These are phyloP conservation scores for Erodium texanum DNA, from an alignment of 441 rosid species.

Conservation along the genomic window DNA sequence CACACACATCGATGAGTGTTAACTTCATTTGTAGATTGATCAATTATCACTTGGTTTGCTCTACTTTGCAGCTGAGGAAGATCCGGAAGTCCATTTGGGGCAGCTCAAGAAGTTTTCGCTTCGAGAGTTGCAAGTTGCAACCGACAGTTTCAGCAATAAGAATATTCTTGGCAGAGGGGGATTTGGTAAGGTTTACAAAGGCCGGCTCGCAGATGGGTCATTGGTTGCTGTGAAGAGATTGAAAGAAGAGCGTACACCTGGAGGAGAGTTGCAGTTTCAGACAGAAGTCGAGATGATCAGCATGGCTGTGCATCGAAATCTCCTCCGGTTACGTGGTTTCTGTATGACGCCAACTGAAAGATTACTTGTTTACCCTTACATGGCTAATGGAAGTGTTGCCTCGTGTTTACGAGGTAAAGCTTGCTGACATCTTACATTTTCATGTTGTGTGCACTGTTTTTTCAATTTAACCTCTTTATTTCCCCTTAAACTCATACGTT, in stretches of 20 bases:
- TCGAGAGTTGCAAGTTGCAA: constrained; percentile 84
- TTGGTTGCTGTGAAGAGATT: constrained; percentile 83
- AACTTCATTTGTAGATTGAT: not conserved
- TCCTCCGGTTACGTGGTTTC: constrained; percentile 73
- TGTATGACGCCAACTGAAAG: constrained; percentile 94
- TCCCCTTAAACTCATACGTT: too few relatives aligned
- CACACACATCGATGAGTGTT: constrained; percentile 9
- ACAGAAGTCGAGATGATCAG: constrained; percentile 95
- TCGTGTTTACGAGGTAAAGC: constrained; percentile 78
- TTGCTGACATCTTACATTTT: constrained; percentile 1
- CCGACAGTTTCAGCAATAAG: constrained; percentile 78
- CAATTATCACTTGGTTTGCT: constrained; percentile 7
- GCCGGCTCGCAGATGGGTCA: constrained; percentile 81
- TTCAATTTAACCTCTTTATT: too few relatives aligned
- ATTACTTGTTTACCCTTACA: constrained; percentile 85
- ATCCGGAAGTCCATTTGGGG: constrained; percentile 87
- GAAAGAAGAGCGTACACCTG: constrained; percentile 87
- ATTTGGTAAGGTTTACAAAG: constrained; percentile 87
- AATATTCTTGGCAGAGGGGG: constrained; percentile 92
- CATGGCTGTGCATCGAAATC: constrained; percentile 93
- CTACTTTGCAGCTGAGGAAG: constrained; percentile 66
- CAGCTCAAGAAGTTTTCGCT: constrained; percentile 85
- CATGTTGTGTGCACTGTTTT: too few relatives aligned
- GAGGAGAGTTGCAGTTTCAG: constrained; percentile 90
- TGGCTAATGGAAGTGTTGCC: constrained; percentile 97